Evolutionary conservation across 495 filamentous ascomycete genomes (phyloP).

Genomic region (Tuber magnatum): DNA sequence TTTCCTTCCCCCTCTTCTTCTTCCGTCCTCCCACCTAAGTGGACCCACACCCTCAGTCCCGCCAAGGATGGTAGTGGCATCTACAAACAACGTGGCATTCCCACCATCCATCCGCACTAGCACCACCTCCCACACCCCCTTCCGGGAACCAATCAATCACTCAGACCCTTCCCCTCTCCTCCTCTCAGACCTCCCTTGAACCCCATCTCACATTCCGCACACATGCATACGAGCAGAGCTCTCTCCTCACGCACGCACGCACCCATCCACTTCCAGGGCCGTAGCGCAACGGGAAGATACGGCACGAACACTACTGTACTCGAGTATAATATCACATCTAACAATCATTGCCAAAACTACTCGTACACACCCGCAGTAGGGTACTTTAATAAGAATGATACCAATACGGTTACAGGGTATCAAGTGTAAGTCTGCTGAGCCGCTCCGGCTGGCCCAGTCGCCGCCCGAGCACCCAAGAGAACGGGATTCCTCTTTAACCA

Average conservation of each 20-base stretch:
- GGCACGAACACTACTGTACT: neutral
- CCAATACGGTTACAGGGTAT: neutral
- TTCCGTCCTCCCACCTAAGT: neutral
- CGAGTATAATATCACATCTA: neutral
- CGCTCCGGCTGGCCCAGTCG: no score
- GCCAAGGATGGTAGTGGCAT: neutral
- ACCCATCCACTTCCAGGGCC: neutral
- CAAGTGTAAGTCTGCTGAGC: no score
- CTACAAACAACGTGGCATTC: neutral
- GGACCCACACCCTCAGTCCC: neutral
- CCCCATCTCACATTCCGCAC: neutral
- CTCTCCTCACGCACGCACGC: neutral
- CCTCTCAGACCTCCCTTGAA: neutral
- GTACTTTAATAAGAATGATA: neutral
- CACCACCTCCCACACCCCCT: neutral
- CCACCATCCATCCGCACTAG: neutral
- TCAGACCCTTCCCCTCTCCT: neutral
- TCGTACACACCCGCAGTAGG: neutral
- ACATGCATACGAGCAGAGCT: neutral
- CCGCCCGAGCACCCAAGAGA: no score
- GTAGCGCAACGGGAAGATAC: neutral
- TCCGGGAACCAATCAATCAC: neutral
- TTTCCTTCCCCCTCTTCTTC: conserved; percentile 3
- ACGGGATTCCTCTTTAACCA: no score
- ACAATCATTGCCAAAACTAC: neutral